Base-by-base conservation (phyloP, 2,329 filamentous ascomycete species). In the Aspergillus alliaceus region DNA sequence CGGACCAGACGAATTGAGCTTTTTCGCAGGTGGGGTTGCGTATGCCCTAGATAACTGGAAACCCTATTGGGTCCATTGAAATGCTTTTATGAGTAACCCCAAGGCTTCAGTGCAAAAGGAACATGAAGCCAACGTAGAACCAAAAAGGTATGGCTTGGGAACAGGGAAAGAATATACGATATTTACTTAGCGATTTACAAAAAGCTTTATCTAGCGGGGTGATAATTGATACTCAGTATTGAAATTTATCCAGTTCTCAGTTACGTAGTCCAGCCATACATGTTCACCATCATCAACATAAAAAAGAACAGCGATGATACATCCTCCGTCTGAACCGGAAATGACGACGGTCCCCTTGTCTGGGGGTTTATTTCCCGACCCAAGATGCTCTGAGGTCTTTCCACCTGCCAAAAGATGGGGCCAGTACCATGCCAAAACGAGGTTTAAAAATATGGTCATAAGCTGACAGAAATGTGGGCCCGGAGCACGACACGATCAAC, bases 21-120 rank as follows among this genome's bases (percentile, higher is more conserved):
- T 77, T 58, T 74, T 77, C 48, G 73, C 75, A 12, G 72, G 73
- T 14, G 72, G 72, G 18, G 63, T 76, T 47, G 67, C 64, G 6
- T 71, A 73, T 54, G 72, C 72, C 2, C 63, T 76, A 20, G 57
- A 64, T 15, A 64, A 65, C 35, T 64, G 64, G 64, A 56, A 54
- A 18, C 35, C 39, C 29, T 52, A 56, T 20, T n/a, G 52, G 32
- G 34, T 42, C 18, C 40, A 51, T 48, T 56, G 25, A 52, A 47
- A 56, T 46, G 53, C 42, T 2, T 31, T 54, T 6, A 31, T 18
- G 29, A 48, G n/a, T n/a, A 32, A 20, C n/a, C 4, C 15, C 25
- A 32, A n/a, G n/a, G 27, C 44, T 32, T 48, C n/a, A 32, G 44
- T 22, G 44, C 44, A 34, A n/a, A n/a, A 11, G 11, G 20, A 14